phyloP scores from a whole-genome alignment of 2,329 filamentous ascomycete genomes.

The Aureobasidium zeae region DNA sequence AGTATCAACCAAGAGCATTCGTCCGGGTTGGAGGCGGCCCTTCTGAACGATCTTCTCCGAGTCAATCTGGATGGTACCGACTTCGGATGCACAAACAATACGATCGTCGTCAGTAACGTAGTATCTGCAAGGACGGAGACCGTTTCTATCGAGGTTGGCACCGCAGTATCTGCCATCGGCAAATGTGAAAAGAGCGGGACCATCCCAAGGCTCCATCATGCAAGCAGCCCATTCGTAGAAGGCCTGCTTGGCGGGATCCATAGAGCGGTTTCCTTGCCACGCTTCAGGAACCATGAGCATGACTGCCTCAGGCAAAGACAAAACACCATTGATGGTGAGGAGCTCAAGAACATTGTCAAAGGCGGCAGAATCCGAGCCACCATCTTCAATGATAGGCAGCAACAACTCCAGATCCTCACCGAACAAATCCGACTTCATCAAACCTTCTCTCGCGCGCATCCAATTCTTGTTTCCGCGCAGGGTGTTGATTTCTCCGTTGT shows the following conservation, averaged over 20 bases:
- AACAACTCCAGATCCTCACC: constrained; percentile 82
- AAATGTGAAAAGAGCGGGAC: constrained; percentile 92
- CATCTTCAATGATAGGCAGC: constrained; percentile 92
- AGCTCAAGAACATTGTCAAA: constrained; percentile 96
- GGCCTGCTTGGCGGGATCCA: constrained; percentile 91
- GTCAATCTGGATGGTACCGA: constrained; percentile 85
- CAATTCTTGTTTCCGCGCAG: constrained; percentile 98
- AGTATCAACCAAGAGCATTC: constrained; percentile 93
- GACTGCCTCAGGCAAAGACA: constrained; percentile 89
- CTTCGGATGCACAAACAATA: constrained; percentile 94
- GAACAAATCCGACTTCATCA: constrained; percentile 87
- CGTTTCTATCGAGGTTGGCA: constrained; percentile 93
- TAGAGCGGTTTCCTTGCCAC: constrained; percentile 86
- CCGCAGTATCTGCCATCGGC: constrained; percentile 94
- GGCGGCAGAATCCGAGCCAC: constrained; percentile 90
- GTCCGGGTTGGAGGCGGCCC: constrained; percentile 84
- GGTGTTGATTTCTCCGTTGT: constrained; percentile 98
- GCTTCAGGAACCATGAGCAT: constrained; percentile 99
- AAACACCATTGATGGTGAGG: constrained; percentile 86
- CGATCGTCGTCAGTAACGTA: constrained; percentile 95
- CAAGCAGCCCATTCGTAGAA: constrained; percentile 99
- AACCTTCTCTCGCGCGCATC: constrained; percentile 95
- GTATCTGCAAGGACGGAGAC: constrained; percentile 89
- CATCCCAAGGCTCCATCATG: constrained; percentile 99
- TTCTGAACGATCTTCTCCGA: constrained; percentile 87